A percentile compares a stretch with the other conserved stretches of the same genome.
Conservation (phyloP, 1,284 basidiomycete genomes). For the Leccinum fuscescens region DNA sequence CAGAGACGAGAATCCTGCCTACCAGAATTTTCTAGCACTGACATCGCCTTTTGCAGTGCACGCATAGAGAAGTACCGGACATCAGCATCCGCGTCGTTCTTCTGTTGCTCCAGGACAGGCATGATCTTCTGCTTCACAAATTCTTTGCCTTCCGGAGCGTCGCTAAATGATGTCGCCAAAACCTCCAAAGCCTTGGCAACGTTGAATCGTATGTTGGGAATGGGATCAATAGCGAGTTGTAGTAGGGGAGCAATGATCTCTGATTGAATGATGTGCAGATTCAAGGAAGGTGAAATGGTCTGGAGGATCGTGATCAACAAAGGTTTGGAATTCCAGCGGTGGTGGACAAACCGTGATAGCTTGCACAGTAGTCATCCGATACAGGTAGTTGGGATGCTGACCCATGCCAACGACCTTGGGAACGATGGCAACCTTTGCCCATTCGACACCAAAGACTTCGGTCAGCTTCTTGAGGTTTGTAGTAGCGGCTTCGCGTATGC, state of each 20-base stretch:
- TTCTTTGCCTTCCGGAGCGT: slow-evolving; percentile 69
- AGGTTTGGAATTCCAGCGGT: slow-evolving; percentile 2
- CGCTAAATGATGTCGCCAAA: slow-evolving; percentile 70
- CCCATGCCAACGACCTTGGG: slow-evolving; percentile 99
- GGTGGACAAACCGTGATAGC: slow-evolving; percentile 82
- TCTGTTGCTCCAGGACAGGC: slow-evolving; percentile 84
- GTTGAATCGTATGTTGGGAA: slow-evolving; percentile 99
- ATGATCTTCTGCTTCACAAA: slow-evolving; percentile 75
- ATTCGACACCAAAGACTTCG: slow-evolving; percentile 98
- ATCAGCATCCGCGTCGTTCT: slow-evolving; percentile 92
- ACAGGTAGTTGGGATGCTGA: slow-evolving; percentile 95
- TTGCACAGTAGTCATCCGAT: slow-evolving; percentile 99
- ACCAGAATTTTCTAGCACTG: slow-evolving; percentile 31
- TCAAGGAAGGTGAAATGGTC: slow-evolving; percentile 95
- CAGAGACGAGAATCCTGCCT: not conserved
- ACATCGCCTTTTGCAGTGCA: slow-evolving; percentile 60
- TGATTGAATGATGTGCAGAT: slow-evolving; percentile 79
- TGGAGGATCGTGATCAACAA: slow-evolving; percentile 35
- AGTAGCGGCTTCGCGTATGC: slow-evolving; percentile 96
- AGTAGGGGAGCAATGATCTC: slow-evolving; percentile 88
- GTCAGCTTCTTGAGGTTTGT: slow-evolving; percentile 97
- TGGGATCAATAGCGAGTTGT: slow-evolving; percentile 85
- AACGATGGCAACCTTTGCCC: slow-evolving; percentile 93
- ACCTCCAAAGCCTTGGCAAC: slow-evolving; percentile 94
- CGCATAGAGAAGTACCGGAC: slow-evolving; percentile 84